Evolutionary conservation across 768 basidiomycete genomes (phyloP), one percentile per base, ranked within the genome.

Genomic region (Pulveroboletus sp.): DNA sequence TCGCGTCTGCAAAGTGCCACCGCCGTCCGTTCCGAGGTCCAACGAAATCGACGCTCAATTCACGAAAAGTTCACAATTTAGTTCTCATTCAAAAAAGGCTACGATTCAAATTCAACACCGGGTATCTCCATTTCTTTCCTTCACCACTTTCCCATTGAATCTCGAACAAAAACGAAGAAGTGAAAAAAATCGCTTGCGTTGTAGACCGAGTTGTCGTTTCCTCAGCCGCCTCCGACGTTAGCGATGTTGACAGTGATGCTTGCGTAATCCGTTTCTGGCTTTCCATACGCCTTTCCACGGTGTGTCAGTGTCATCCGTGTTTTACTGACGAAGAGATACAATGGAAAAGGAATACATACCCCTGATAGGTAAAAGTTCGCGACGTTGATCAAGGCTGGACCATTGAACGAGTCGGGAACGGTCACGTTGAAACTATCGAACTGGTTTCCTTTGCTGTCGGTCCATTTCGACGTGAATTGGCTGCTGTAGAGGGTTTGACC

Each of bases 301-400:
- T 7, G 20, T 13, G 23, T 59, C 50, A 61, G 38, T 20, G 34
- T 13, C n/a, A 7, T 23, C 23, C 8, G 2, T 7, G 13, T 36
- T 34, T 6, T 9, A 11, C 27, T 7, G 27, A 2, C 27, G 8
- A 33, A 16, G 16, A 16, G 8, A 21, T 2, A 10, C 19, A 10
- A 20, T 20, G 24, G n/a, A 47, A 13, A 14, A 20, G 5, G 16
- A 16, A 35, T 14, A 38, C 51, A 13, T 32, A 63, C 63, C n/a
- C 41, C 43, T 1, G 3, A 0, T 5, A 48, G 9, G 27, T 31
- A 46, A 19, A 50, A 24, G 33, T 35, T 47, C 16, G 35, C 51
- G 5, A 53, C 13, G 1, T 0, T 32, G 19, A 63, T 0, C 11
- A 37, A 17, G 16, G 0, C 25, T 7, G 1, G 11, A 16, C 61